phyloP scores from a whole-genome alignment of 1,139 yeast species.

The Casaregolazyma suthepensis region DNA sequence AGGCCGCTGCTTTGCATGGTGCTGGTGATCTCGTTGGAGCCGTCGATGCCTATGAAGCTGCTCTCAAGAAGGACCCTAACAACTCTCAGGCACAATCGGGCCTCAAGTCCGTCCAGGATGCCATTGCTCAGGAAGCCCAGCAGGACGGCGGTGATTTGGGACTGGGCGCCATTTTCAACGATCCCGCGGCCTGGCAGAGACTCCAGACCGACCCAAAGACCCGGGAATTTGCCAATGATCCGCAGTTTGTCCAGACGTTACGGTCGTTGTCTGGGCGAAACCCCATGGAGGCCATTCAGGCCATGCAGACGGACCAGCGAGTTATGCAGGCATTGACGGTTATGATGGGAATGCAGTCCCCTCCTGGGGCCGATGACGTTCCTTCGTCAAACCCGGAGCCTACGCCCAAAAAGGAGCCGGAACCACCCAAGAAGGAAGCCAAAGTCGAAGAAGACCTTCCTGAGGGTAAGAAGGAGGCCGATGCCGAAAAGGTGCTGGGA shows the following conservation, averaged over 20 bases:
- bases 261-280: conserved; percentile 46
- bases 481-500: conserved; percentile 76
- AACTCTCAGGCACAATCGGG: conserved; percentile 91
- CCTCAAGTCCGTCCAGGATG: conserved; percentile 57
- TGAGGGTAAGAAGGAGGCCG: conserved; percentile 51
- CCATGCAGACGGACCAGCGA: conserved; percentile 73
- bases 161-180: conserved; percentile 66
- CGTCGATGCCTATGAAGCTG: conserved; percentile 64
- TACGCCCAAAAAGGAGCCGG: conserved; percentile 23
- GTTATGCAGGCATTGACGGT: conserved; percentile 85
- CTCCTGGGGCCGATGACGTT: conserved; percentile 18
- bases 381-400: conserved; percentile 21
- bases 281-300: conserved; percentile 59
- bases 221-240: conserved; percentile 80
- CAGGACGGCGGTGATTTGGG: conserved; percentile 60
- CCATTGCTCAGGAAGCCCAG: conserved; percentile 38
- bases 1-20: conserved; percentile 90
- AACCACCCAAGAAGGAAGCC: conserved; percentile 30
- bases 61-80: conserved; percentile 71
- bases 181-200: conserved; percentile 71
- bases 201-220: conserved; percentile 84
- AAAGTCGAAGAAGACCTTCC: conserved; percentile 35
- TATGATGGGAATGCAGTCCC: conserved; percentile 67
- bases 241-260: conserved; percentile 70
- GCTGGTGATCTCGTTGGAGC: conserved; percentile 58